Evolutionary conservation across 2,329 filamentous ascomycete genomes (phyloP), one percentile per base, ranked within the genome.

Genomic region (Arthroderma sp.): DNA sequence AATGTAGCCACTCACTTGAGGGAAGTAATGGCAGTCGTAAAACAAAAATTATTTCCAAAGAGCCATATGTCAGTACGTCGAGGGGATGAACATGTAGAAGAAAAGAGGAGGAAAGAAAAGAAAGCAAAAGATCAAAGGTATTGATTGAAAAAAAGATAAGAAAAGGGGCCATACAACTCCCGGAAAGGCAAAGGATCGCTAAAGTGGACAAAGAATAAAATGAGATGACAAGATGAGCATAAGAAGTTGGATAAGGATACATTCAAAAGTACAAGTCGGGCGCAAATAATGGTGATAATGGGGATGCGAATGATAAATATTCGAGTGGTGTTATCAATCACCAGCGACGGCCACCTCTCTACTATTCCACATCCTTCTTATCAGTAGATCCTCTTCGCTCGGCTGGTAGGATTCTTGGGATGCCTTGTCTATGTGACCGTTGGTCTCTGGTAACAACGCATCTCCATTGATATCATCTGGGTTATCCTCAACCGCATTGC

Each of bases 281-380:
- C 39, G 32, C 2, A 33, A 27, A 38, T 6, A 22, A 22, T 22
- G 15, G 15, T 22, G 15, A 22, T 22, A 41, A 28, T 10, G 10
- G 22, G 10, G 22, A 3, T 11, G 10, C 8, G 22, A 38, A 11
- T 38, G 3, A 15, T 9, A 2, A 2, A 3, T 38, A 3, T 22
- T 22, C 8, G 22, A 3, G 22, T 8, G 9, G 22, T 11, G 37
- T 44, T 33, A 36, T 50, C 28, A 53, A 36, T 53, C 49, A 7
- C 59, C 59, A 27, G 56, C 58, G 10, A 55, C 57, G 11, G 64
- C 59, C 4, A 66, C 61, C 44, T 66, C 63, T 39, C 65, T 61
- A 44, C 62, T 66, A 39, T 67, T 63, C 65, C 65, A 68, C 53
- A 67, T 63, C 39, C 65, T 61, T 36, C 64, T 62, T 43, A 67